phyloP scores from a whole-genome alignment of 2,329 filamentous ascomycete species.

The Fusarium temperatum region DNA sequence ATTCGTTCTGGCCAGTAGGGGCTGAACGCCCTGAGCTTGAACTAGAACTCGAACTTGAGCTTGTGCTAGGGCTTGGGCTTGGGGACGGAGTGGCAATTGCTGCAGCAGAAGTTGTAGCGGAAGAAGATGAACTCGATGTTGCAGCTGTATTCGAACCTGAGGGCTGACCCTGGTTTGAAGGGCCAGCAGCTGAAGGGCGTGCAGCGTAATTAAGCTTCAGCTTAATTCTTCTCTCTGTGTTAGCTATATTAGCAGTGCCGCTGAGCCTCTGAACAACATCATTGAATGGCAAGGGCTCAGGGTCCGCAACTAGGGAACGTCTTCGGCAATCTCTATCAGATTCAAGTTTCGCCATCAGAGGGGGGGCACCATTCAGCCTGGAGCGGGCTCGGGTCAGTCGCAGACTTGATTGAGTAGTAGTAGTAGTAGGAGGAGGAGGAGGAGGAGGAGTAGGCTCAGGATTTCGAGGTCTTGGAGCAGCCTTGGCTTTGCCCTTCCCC shows the following conservation, averaged over 20 bases:
- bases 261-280: slow-evolving; percentile 19
- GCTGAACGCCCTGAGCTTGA: background rate
- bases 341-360: slow-evolving; percentile 38
- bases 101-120: background rate
- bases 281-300: slow-evolving; percentile 14
- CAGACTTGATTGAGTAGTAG: too few relatives aligned
- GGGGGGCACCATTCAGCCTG: slow-evolving; percentile 28
- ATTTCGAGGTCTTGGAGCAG: background rate
- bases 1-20: background rate
- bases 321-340: slow-evolving; percentile 4
- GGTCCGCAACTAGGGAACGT: slow-evolving; percentile 15
- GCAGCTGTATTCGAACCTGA: background rate
- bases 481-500: background rate
- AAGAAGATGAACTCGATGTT: background rate
- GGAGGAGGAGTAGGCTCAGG: background rate
- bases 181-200: background rate
- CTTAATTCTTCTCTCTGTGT: background rate
- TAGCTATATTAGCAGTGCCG: background rate
- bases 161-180: background rate
- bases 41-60: background rate
- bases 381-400: slow-evolving; percentile 37
- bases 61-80: background rate
- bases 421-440: background rate
- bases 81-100: background rate
- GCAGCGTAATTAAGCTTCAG: background rate